Evolutionary conservation across 768 basidiomycete genomes (phyloP).

Genomic region (Calocybe cyanea): DNA sequence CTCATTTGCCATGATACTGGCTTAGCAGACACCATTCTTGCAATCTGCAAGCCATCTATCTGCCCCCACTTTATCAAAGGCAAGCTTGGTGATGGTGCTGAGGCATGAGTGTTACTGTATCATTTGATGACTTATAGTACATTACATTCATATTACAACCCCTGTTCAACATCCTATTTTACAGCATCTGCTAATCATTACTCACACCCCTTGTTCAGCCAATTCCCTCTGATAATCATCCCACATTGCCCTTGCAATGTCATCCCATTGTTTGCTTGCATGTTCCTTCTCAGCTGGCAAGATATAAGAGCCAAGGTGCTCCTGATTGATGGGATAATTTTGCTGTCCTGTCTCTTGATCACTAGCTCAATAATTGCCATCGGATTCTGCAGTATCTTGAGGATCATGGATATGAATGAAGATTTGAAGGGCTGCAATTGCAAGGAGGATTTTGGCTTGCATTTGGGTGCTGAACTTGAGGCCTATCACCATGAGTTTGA

Average conservation of each 20-base stretch:
- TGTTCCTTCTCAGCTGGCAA: conserved; percentile 15
- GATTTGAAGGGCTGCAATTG: conserved; percentile 23
- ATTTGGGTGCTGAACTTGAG: conserved; percentile 7
- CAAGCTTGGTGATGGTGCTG: conserved; percentile 6
- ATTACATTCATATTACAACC: background rate
- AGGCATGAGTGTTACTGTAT: too few relatives aligned
- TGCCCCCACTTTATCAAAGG: conserved; percentile 13
- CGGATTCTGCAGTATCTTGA: conserved; percentile 1
- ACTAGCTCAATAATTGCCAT: background rate
- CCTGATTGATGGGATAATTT: conserved; percentile 6
- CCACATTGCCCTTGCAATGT: conserved; percentile 21
- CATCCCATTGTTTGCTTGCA: conserved; percentile 16
- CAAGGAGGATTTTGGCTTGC: conserved; percentile 20
- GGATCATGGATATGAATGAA: conserved; percentile 23
- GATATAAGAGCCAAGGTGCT: conserved; percentile 9
- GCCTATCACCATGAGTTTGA: conserved; percentile 10
- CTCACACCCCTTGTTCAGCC: background rate
- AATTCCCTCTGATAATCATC: conserved; percentile 7
- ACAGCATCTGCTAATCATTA: background rate
- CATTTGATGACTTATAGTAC: too few relatives aligned
- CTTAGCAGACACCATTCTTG: conserved; percentile 13
- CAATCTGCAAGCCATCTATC: conserved; percentile 10
- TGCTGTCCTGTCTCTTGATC: background rate
- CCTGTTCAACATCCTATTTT: background rate
- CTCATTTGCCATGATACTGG: conserved; percentile 7